phyloP scores from a whole-genome alignment of 148 eudicot genomes.

The Drosera capensis region DNA sequence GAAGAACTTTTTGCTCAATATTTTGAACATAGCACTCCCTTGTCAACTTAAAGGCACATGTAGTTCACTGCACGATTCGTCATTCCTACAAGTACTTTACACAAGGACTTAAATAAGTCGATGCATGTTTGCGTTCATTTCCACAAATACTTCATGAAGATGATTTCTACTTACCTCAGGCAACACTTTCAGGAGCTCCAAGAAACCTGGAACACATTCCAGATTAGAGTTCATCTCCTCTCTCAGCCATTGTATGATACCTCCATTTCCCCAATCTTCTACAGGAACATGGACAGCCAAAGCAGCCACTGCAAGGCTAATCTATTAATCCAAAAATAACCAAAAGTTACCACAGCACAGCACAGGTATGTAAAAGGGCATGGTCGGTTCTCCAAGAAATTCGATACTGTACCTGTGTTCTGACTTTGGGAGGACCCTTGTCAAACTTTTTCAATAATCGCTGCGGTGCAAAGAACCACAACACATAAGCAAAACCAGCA shows the following conservation, averaged over 20 bases:
- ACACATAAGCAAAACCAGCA: background rate
- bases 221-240: conserved; percentile 74
- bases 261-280: conserved; percentile 96
- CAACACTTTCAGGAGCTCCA: conserved; percentile 84
- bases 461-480: conserved; percentile 34
- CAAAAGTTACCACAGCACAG: background rate
- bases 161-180: conserved; percentile 63
- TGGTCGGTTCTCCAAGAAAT: background rate
- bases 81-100: background rate
- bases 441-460: conserved; percentile 67
- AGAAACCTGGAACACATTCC: conserved; percentile 77
- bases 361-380: background rate
- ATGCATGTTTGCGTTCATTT: background rate
- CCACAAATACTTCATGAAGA: background rate
- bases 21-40: too few species aligned
- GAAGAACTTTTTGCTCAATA: too few species aligned
- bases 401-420: conserved; percentile 72
- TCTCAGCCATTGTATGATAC: conserved; percentile 75
- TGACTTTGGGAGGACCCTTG: conserved; percentile 84
- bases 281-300: conserved; percentile 96
- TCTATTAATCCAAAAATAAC: conserved; percentile 30
- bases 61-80: background rate
- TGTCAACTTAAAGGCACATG: background rate
- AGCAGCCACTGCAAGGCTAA: conserved; percentile 98
- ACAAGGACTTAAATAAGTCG: background rate